Evolutionary conservation across 169 alveolate genomes (phyloP), one percentile per base, ranked within the genome.

Genomic region (Plasmodium blacklocki): DNA sequence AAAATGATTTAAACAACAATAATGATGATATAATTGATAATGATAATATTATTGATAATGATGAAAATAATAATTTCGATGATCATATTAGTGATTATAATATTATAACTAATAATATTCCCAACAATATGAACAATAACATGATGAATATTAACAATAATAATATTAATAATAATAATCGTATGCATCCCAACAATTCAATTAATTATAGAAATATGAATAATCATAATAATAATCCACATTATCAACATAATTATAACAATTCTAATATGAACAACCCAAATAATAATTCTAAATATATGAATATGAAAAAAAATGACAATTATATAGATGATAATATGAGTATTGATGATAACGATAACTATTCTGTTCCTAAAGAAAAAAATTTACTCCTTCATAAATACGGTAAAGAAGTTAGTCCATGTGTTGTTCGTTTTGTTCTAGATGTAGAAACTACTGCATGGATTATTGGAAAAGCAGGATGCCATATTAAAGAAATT

Each of bases 391-490:
- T 78, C 3, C 23, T 78, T 1, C 89, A 78, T 71, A 78, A 64
- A 6, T 78, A 19, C 18, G 89, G 89, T 52, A 78, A 78, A 23
- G 89, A 78, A 78, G 21, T 29, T 52, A 78, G 89, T 59, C 47
- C 80, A 9, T 78, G 89, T 26, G 89, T 78, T 29, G 52, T 78
- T 66, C 89, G 89, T 23, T 78, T 78, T 45, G 89, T 78, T 49
- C 60, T 78, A 8, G 89, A 78, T 45, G 89, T 78, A 59, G 89
- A 78, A 64, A 78, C 89, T 5, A 78, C 89, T 45, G 89, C 89
- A 0, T 78, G 89, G 89, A 78, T 78, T n/a, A 78, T 78, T 19
- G 89, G 89, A 26, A 78, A 78, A 32, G 21, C 89, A 8, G 89
- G 89, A 12, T 78, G 89, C 12, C 89, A 78, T 59, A 78, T 78